These are phyloP conservation scores for Suillus subluteus DNA, from an alignment of 768 basidiomycete genomes.

Conservation along the genomic window DNA sequence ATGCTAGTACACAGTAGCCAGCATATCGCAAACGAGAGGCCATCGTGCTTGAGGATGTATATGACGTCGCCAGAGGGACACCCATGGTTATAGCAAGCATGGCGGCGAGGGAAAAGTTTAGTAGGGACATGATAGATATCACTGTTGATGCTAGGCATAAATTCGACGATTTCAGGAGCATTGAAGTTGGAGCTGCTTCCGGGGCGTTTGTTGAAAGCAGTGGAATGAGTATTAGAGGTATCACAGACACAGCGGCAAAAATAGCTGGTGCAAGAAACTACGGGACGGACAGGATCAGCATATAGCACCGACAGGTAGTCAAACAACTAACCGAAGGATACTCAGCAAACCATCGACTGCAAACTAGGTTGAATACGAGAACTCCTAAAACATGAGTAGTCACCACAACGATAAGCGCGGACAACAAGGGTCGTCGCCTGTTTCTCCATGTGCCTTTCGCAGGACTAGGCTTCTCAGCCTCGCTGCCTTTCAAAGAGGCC, in stretches of 20 bases:
- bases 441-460: slow-evolving; percentile 42
- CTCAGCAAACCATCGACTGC: slow-evolving; percentile 46
- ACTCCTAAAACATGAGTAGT: slow-evolving; percentile 60
- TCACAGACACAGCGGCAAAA: slow-evolving; percentile 32
- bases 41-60: slow-evolving; percentile 21
- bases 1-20: slow-evolving; percentile 50
- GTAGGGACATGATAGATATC: slow-evolving; percentile 82
- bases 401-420: slow-evolving; percentile 54
- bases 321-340: slow-evolving; percentile 42
- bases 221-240: slow-evolving; percentile 39
- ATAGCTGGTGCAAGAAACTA: slow-evolving; percentile 31
- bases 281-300: not conserved
- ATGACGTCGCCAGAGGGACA: slow-evolving; percentile 57
- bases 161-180: slow-evolving; percentile 70
- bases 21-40: slow-evolving; percentile 35
- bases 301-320: not conserved
- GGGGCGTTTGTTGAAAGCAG: slow-evolving; percentile 27
- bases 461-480: slow-evolving; percentile 16
- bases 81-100: slow-evolving; percentile 66
- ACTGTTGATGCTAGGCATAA: slow-evolving; percentile 85
- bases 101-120: slow-evolving; percentile 92
- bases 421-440: slow-evolving; percentile 58
- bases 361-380: slow-evolving; percentile 51
- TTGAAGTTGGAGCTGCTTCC: slow-evolving; percentile 43
- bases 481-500: slow-evolving; percentile 10